Evolutionary conservation across 2,329 filamentous ascomycete genomes (phyloP).

Genomic region (Pseudogymnoascus verrucosus): DNA sequence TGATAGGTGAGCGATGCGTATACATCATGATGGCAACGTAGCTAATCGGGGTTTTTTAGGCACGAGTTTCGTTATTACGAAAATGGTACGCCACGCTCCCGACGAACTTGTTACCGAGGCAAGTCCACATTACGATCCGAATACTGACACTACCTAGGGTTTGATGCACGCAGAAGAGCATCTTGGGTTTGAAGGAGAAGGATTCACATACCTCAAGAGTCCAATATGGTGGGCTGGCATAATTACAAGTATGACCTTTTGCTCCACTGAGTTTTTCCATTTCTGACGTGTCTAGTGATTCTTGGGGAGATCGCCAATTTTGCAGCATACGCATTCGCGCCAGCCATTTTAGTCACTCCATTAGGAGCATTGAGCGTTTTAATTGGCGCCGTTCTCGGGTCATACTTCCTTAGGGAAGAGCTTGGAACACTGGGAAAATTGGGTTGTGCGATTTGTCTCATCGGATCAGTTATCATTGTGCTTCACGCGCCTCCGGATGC

Average conservation of each 20-base stretch:
- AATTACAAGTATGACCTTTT: constrained; percentile 59
- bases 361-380: constrained; percentile 88
- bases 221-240: constrained; percentile 98
- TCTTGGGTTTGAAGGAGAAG: constrained; percentile 95
- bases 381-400: constrained; percentile 88
- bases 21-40: constrained; percentile 12
- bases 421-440: constrained; percentile 87
- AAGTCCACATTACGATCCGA: not conserved
- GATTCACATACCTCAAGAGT: constrained; percentile 86
- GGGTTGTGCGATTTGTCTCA: constrained; percentile 90
- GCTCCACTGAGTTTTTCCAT: not conserved
- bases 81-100: constrained; percentile 61
- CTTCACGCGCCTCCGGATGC: constrained; percentile 93
- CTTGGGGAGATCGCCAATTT: constrained; percentile 95
- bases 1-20: constrained; percentile 54
- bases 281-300: constrained; percentile 56
- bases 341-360: constrained; percentile 95
- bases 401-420: constrained; percentile 87
- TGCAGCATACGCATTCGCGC: constrained; percentile 94
- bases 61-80: constrained; percentile 97
- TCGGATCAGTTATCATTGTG: constrained; percentile 95
- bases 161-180: constrained; percentile 83
- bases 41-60: constrained; percentile 41
- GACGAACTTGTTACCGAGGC: not conserved
- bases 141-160: constrained; percentile 46